phyloP scores from a whole-genome alignment of 1,284 basidiomycete species.

The Microstroma glucosiphilum region DNA sequence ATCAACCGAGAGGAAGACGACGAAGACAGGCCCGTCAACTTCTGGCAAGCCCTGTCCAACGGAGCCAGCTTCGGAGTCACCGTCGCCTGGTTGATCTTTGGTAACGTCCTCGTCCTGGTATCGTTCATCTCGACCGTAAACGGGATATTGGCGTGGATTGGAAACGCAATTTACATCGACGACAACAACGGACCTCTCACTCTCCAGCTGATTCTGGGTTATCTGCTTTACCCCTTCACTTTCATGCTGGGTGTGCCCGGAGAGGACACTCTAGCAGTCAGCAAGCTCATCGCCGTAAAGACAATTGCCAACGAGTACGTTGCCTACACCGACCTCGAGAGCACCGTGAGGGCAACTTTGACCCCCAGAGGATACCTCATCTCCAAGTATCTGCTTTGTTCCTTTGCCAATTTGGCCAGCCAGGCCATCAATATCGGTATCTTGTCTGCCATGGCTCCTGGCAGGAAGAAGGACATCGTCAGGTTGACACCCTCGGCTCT shows the following conservation, averaged over 20 bases:
- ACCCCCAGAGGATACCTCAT: conserved; percentile 67
- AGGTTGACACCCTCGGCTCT: conserved; percentile 64
- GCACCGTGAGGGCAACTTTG: conserved; percentile 49
- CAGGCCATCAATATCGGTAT: conserved; percentile 87
- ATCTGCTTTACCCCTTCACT: conserved; percentile 77
- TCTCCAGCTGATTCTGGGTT: conserved; percentile 71
- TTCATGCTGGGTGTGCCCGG: conserved; percentile 57
- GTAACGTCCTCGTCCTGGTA: conserved; percentile 66
- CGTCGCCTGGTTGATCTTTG: conserved; percentile 78
- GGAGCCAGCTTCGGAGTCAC: conserved; percentile 78
- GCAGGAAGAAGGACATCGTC: conserved; percentile 65
- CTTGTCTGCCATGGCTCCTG: conserved; percentile 73
- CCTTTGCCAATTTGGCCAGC: conserved; percentile 71
- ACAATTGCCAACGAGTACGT: conserved; percentile 69
- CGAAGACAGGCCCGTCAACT: conserved; percentile 56
- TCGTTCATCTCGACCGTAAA: conserved; percentile 73
- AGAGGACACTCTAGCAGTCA: conserved; percentile 49
- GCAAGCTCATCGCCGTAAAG: conserved; percentile 71
- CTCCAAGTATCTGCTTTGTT: conserved; percentile 74
- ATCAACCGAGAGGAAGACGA: conserved; percentile 65
- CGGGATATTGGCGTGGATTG: conserved; percentile 81
- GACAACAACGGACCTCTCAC: conserved; percentile 58
- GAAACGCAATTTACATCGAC: conserved; percentile 74
- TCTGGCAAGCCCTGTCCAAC: conserved; percentile 78
- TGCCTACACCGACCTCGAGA: conserved; percentile 59